Conservation (phyloP, 1,284 basidiomycete genomes). For the Rhodotorula sp. region DNA sequence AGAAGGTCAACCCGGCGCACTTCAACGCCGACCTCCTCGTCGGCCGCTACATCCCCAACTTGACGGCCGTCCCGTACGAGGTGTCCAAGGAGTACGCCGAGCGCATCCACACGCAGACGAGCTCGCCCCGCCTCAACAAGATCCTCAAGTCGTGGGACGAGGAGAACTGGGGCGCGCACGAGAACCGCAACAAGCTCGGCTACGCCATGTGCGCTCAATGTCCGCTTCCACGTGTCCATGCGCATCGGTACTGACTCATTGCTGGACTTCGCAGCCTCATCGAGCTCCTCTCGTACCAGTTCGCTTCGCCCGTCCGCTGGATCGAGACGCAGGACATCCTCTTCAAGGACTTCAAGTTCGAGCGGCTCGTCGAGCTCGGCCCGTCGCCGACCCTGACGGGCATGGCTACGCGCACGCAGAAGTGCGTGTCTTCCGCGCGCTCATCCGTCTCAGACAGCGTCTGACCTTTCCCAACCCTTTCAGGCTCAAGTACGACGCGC, state of each 20-base stretch:
- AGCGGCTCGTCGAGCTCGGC: slow-evolving; percentile 92
- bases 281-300: slow-evolving; percentile 94
- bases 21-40: slow-evolving; percentile 89
- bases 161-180: slow-evolving; percentile 78
- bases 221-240: background rate
- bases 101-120: slow-evolving; percentile 91
- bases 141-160: slow-evolving; percentile 90
- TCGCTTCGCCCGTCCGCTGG: slow-evolving; percentile 87
- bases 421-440: slow-evolving; percentile 12
- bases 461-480: slow-evolving; percentile 50
- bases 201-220: slow-evolving; percentile 66
- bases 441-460: background rate
- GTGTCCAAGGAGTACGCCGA: slow-evolving; percentile 88
- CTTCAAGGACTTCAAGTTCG: slow-evolving; percentile 85
- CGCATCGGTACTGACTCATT: background rate
- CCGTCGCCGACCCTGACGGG: slow-evolving; percentile 94
- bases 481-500: slow-evolving; percentile 91
- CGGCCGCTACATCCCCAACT: slow-evolving; percentile 94
- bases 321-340: slow-evolving; percentile 97
- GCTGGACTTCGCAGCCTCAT: slow-evolving; percentile 60
- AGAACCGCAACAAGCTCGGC: slow-evolving; percentile 86
- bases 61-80: slow-evolving; percentile 92
- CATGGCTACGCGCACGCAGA: slow-evolving; percentile 84
- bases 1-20: slow-evolving; percentile 90
- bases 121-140: slow-evolving; percentile 71